Conservation (phyloP, 306 rosid genomes). For the Abrus pulchellus region DNA sequence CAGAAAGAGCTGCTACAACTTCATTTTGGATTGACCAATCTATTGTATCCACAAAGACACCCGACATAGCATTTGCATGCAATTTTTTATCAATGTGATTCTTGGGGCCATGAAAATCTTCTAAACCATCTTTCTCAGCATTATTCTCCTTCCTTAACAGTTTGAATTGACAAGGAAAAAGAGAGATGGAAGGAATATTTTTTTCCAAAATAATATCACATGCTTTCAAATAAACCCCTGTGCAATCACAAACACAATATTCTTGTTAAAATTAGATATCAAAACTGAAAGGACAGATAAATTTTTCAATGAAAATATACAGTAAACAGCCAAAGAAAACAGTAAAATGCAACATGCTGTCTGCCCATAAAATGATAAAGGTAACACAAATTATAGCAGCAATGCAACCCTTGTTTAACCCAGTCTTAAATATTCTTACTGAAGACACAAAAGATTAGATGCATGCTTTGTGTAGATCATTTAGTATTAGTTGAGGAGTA, state of each 20-base stretch:
- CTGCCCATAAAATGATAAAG: conserved; percentile 21
- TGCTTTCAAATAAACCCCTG: conserved; percentile 88
- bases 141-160: conserved; percentile 54
- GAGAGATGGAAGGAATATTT: conserved; percentile 63
- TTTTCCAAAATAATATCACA: conserved; percentile 59
- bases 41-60: conserved; percentile 55
- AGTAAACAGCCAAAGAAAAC: conserved; percentile 16
- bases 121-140: conserved; percentile 68
- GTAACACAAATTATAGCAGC: conserved; percentile 35
- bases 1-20: conserved; percentile 62
- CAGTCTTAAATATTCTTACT: background rate
- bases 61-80: conserved; percentile 58
- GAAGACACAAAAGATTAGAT: too few relatives aligned
- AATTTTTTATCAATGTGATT: conserved; percentile 56
- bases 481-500: too few relatives aligned
- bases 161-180: conserved; percentile 83
- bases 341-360: conserved; percentile 8
- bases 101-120: conserved; percentile 56
- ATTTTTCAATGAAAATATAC: conserved; percentile 33
- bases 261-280: conserved; percentile 41
- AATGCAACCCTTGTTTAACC: conserved; percentile 9
- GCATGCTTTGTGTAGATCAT: too few relatives aligned
- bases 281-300: conserved; percentile 37
- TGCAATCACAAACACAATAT: conserved; percentile 50
- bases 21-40: conserved; percentile 72